Evolutionary conservation across 2,329 filamentous ascomycete species (phyloP).

Genomic region (Lachnellula hyalina): DNA sequence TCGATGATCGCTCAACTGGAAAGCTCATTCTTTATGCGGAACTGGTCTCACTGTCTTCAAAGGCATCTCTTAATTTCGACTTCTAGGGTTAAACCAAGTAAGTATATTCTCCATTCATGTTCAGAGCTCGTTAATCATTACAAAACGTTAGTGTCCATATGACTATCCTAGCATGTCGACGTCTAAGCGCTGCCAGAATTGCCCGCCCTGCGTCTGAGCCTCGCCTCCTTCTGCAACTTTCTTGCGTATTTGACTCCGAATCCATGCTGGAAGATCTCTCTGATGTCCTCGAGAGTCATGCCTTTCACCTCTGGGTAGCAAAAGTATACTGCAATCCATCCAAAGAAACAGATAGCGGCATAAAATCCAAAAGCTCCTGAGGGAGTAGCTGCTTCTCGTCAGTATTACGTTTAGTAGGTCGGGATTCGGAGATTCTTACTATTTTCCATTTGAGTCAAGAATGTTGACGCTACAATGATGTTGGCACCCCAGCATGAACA

Average conservation of each 20-base stretch:
- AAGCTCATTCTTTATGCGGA: too few species aligned
- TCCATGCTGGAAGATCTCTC: conserved; percentile 42
- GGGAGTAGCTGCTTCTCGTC: conserved; percentile 31
- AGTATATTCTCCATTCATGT: too few species aligned
- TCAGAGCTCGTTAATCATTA: too few species aligned
- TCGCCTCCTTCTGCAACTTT: conserved; percentile 28
- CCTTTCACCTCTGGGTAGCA: conserved; percentile 50
- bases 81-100: too few species aligned
- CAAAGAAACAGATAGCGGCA: conserved; percentile 42
- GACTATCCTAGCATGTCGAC: too few species aligned
- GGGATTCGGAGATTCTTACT: too few species aligned
- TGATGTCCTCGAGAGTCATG: conserved; percentile 46
- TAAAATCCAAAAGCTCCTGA: conserved; percentile 49
- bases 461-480: conserved; percentile 46
- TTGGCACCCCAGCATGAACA: conserved; percentile 54
- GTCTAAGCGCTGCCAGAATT: too few species aligned
- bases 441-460: conserved; percentile 52
- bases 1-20: too few species aligned
- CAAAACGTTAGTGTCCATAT: too few species aligned
- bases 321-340: conserved; percentile 43
- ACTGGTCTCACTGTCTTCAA: too few species aligned
- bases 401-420: too few species aligned
- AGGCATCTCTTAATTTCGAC: too few species aligned
- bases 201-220: neutral
- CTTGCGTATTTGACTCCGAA: conserved; percentile 41